Base-by-base conservation (phyloP, 1,284 basidiomycete genomes). In the Ganoderma resinaceum region DNA sequence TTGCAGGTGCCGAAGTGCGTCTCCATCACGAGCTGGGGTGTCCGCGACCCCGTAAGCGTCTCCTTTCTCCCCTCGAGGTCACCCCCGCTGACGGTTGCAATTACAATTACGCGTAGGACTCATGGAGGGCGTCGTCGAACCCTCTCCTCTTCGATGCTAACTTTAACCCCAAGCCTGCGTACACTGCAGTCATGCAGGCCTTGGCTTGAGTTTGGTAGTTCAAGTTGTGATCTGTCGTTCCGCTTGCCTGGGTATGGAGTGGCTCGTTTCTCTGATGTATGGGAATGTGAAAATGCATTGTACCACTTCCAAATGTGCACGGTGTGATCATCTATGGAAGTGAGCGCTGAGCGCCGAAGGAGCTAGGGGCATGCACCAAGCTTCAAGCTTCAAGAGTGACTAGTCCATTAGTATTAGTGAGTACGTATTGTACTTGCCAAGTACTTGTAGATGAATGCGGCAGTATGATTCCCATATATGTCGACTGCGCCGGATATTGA, bases 1-100 rank as follows among this genome's bases (percentile, higher is more conserved):
- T 73, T 86, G 62, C 78, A 78, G 53, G 80, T 80, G 1, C 76
- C 84, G 8, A 72, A 76, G 29, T 87, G 86, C 70, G 79, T 86
- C 35, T 80, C 82, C 31, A 84, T 86, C 74, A 87, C 86, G 33
- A 78, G 77, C 66, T 85, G 84, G 84, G 84, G 84, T 73, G 83
- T 87, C 62, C 77, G 82, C 71, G 85, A 86, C 73, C 77, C 75
- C 64, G 83, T 82, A 71, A 67, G 81, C 79, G 23, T 37, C 20
- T 20, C 23, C 60, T 53, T 62, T 20, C 29, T 33, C 46, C 31
- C 18, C 7, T 35, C 23, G n/a, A 35, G 1, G 20, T 63, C 14
- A 3, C 31, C 7, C n/a, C 38, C n/a, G 18, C 2, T 49, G 18
- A 20, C 11, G 14, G 23, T 20, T 18, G 18, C 11, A 11, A 33